These are phyloP conservation scores for Staphylotrichum longicolle DNA, from an alignment of 495 filamentous ascomycete genomes.

Conservation along the genomic window DNA sequence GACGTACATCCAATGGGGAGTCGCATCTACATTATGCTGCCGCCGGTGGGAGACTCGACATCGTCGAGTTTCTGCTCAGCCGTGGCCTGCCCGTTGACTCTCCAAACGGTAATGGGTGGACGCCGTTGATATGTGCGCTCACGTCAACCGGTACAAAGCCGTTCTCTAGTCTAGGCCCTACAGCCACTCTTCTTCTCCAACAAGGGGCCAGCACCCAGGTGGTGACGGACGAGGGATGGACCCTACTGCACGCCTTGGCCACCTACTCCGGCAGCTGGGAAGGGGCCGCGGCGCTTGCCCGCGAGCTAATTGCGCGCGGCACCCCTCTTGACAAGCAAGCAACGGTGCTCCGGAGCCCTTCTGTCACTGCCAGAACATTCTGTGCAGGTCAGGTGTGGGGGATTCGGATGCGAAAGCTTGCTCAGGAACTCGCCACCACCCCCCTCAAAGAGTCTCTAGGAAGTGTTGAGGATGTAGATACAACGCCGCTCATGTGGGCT, in stretches of 20 bases:
- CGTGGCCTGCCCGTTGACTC: constrained; percentile 24
- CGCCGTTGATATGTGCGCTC: constrained; percentile 28
- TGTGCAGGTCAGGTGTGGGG: constrained; percentile 3
- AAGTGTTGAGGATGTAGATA: constrained; percentile 12
- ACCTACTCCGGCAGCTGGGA: constrained; percentile 6
- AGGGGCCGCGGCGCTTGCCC: neutral
- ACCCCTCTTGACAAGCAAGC: constrained; percentile 8
- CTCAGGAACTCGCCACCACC: neutral
- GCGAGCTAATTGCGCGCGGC: constrained; percentile 15
- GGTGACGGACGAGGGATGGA: constrained; percentile 27
- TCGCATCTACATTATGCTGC: constrained; percentile 29
- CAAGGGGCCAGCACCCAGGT: constrained; percentile 17
- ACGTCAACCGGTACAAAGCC: constrained; percentile 2
- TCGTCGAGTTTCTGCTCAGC: constrained; percentile 22
- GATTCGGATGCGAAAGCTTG: constrained; percentile 15
- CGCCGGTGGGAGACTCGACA: constrained; percentile 18
- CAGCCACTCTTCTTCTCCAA: constrained; percentile 17
- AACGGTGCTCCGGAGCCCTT: neutral
- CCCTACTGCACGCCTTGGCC: constrained; percentile 23
- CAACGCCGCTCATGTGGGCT: no score
- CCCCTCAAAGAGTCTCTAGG: no score
- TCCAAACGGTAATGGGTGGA: constrained; percentile 26
- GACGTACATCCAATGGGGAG: constrained; percentile 17
- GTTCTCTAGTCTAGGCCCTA: neutral
- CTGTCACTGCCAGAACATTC: neutral